These are phyloP conservation scores for Scheffersomyces illinoinensis DNA, from an alignment of 1,139 yeast genomes.

Conservation along the genomic window DNA sequence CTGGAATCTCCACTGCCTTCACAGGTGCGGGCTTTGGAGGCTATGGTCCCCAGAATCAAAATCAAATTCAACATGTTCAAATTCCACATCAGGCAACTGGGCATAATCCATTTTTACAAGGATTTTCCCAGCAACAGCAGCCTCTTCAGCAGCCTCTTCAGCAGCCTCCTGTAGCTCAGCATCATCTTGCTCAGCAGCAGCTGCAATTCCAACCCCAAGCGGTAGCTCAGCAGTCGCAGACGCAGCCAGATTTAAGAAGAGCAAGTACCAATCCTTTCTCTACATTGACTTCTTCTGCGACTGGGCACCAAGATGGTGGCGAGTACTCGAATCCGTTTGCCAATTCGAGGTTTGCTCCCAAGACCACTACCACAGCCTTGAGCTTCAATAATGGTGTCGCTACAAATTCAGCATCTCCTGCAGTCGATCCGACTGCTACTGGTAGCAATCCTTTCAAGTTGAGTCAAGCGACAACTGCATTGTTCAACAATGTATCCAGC, in stretches of 20 bases:
- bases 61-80: slow-evolving; percentile 18
- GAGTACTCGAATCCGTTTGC: slow-evolving; percentile 52
- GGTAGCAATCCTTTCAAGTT: slow-evolving; percentile 51
- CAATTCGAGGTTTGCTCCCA: slow-evolving; percentile 37
- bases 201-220: slow-evolving; percentile 11
- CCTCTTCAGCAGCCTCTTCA: slow-evolving; percentile 19
- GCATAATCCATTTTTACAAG: slow-evolving; percentile 11
- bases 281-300: slow-evolving; percentile 16
- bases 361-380: slow-evolving; percentile 39
- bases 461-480: slow-evolving; percentile 35
- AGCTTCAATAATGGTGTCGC: slow-evolving; percentile 23
- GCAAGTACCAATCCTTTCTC: slow-evolving; percentile 47
- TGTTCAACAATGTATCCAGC: slow-evolving; percentile 26
- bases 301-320: slow-evolving; percentile 19
- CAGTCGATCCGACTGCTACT: slow-evolving; percentile 30
- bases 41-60: slow-evolving; percentile 32
- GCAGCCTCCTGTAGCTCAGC: slow-evolving; percentile 12
- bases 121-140: slow-evolving; percentile 9
- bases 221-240: slow-evolving; percentile 9
- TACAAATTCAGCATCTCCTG: slow-evolving; percentile 14
- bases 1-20: slow-evolving; percentile 24
- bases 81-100: slow-evolving; percentile 14
- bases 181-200: slow-evolving; percentile 11
- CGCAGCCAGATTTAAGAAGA: slow-evolving; percentile 24
- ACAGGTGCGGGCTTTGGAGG: slow-evolving; percentile 65